phyloP scores from a whole-genome alignment of 441 rosid genomes.

The Hura crepitans region DNA sequence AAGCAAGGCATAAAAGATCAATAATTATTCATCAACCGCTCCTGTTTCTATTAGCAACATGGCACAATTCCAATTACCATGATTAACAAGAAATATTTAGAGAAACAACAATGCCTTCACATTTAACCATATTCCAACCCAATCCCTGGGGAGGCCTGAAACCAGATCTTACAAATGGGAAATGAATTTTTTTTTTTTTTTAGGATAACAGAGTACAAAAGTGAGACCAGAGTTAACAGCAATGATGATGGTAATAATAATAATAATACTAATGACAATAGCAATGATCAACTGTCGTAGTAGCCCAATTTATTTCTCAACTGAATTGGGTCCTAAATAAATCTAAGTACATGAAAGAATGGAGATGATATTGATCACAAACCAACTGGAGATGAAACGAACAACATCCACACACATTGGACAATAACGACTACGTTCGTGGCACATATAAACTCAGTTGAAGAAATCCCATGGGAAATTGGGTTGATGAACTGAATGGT shows the following conservation, averaged over 20 bases:
- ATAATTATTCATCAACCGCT: conserved; percentile 6
- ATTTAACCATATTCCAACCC: not conserved
- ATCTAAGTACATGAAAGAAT: conserved; percentile 90
- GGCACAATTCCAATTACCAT: not conserved
- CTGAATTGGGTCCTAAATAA: conserved; percentile 41
- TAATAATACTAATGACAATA: conserved; percentile 15
- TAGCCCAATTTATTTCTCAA: conserved; percentile 41
- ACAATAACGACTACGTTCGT: conserved; percentile 17
- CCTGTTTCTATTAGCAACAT: not conserved
- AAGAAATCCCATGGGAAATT: conserved; percentile 95
- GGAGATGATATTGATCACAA: conserved; percentile 33
- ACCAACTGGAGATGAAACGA: conserved; percentile 29
- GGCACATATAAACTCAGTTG: conserved; percentile 37
- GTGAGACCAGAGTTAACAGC: conserved; percentile 18
- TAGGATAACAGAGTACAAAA: conserved; percentile 7
- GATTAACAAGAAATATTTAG: not conserved
- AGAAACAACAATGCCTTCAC: not conserved
- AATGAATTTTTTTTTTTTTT: conserved; percentile 17
- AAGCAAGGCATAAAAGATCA: conserved; percentile 31
- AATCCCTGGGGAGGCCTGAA: not conserved
- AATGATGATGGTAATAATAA: too few relatives aligned
- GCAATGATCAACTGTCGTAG: conserved; percentile 28
- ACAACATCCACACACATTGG: conserved; percentile 58
- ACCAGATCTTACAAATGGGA: conserved; percentile 23
- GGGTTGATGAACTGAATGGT: conserved; percentile 36